Base-by-base conservation (phyloP, 306 rosid genomes). In the Sophora flavescens region DNA sequence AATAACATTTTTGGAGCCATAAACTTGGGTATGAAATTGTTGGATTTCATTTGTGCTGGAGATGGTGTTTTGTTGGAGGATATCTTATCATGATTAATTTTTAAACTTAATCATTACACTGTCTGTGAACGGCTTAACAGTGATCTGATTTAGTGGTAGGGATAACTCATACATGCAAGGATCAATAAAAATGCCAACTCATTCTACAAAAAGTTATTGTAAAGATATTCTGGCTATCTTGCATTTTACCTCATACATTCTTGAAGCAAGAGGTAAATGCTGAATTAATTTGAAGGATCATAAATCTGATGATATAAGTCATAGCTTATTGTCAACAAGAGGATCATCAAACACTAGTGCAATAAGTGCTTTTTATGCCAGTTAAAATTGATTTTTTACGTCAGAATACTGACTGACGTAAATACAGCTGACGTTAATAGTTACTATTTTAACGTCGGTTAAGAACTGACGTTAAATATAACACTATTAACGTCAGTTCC, bases 231-330 rank as follows among this genome's bases (percentile, higher is more conserved):
- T 10, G 13, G 33, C 61, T 17, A 7, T 9, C 5, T 22, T 18
- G 61, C 30, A 53, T 53, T 53, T 53, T 53, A 26, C 59, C 59
- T 17, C 17, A 16, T 52, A 51, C 6, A 56, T 56, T 58, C 38
- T 48, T 11, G 14, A 4, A 48, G 45, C 4, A 56, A 22, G n/a
- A 22, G 14, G 28, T 13, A 45, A 39, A 41, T 7, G 5, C 32
- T 41, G 76, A 71, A 71, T 18, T 54, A 54, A 39, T 54, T 13
- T 65, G 9, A 42, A 71, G 64, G 44, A 12, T 35, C 53, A 2
- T 17, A 18, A 56, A 71, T 16, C 42, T 56, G 2, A 71, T 39
- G 58, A 72, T 72, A 59, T 32, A 59, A 26, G 32, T 60, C 61
- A 45, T 61, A 47, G 35, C 61, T 44, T 45, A 32, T 60, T 47